Evolutionary conservation across 805 yeast genomes (phyloP), one percentile per base, ranked within the genome.

Genomic region (Kluyveromyces wickerhamii): DNA sequence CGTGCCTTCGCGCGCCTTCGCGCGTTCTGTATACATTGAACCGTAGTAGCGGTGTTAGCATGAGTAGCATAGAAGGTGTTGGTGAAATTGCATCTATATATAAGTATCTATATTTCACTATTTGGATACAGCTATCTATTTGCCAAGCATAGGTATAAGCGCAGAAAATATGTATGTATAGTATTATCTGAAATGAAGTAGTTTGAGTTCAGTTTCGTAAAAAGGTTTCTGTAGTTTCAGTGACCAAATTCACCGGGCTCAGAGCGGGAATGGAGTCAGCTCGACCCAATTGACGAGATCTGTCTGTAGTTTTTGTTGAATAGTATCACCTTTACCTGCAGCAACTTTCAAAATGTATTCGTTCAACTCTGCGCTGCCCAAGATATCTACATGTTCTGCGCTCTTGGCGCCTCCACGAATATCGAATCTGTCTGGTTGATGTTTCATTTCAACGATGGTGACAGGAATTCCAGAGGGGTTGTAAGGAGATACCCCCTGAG

Each of bases 381-480:
- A 66, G 30, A 92, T 88, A 54, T 92, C 98, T 19, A 92, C 98
- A 58, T 92, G 98, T 50, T 92, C 98, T 1, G 97, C 96, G 1
- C 96, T 89, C 54, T 82, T 83, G 8, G 96, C 94, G 10, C 98
- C 98, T 17, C 98, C 98, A 44, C 98, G 72, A 21, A 92, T 83
- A 62, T 92, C 98, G 49, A 83, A 87, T 45, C 84, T 65, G 51
- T 85, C 95, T 0, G 98, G 98, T 53, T 88, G 94, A 51, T 92
- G 96, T 49, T 74, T 72, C 65, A 92, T 80, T 60, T 92, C 98
- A 10, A 89, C 95, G 32, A 87, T 69, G 15, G 74, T 88, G 14
- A 89, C 94, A 13, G 66, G 50, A 2, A 74, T 60, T 7, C 71
- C 68, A 1, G 83, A 94, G 2, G 98, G 98, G 54, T 92, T 92